Evolutionary conservation across 805 yeast genomes (phyloP).

Genomic region (Hanseniaspora taiwanica): DNA sequence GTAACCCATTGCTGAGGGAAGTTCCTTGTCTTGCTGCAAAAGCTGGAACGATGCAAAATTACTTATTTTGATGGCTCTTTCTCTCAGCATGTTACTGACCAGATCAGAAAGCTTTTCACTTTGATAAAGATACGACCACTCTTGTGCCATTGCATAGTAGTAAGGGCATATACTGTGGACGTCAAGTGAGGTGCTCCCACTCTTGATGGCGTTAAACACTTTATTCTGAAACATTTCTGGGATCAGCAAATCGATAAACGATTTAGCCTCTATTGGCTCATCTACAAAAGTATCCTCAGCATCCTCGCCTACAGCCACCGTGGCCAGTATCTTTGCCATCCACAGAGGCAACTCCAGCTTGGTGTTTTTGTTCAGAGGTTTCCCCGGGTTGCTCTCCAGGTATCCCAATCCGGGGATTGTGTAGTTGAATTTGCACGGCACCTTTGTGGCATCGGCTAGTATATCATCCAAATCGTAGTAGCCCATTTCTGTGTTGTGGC

Average conservation of each 20-base stretch:
- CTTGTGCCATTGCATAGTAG: slow-evolving; percentile 55
- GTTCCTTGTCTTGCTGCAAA: neutral
- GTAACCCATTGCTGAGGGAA: slow-evolving; percentile 11
- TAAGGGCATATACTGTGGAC: slow-evolving; percentile 51
- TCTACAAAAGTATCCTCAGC: slow-evolving; percentile 12
- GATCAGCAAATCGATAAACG: slow-evolving; percentile 48
- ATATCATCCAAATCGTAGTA: slow-evolving; percentile 74
- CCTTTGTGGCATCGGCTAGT: slow-evolving; percentile 52
- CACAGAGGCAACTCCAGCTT: slow-evolving; percentile 75
- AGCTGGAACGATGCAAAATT: slow-evolving; percentile 37
- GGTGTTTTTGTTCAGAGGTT: slow-evolving; percentile 37
- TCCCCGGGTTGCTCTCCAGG: slow-evolving; percentile 65
- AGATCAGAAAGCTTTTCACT: slow-evolving; percentile 49
- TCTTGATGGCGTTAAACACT: slow-evolving; percentile 70
- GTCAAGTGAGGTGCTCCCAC: slow-evolving; percentile 56
- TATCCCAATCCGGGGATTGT: slow-evolving; percentile 82
- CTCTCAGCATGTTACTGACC: slow-evolving; percentile 39
- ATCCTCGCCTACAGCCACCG: slow-evolving; percentile 23
- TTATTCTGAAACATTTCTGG: slow-evolving; percentile 57
- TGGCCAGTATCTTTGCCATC: slow-evolving; percentile 72
- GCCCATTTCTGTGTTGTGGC: too few species aligned
- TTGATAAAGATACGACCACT: slow-evolving; percentile 64
- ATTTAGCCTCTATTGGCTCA: slow-evolving; percentile 24
- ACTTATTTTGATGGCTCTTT: slow-evolving; percentile 57
- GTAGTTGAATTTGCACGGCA: slow-evolving; percentile 69